Evolutionary conservation across 129 eudicot species (phyloP), one percentile per base, ranked within the genome.

Genomic region (Gnaphalium uliginosum): DNA sequence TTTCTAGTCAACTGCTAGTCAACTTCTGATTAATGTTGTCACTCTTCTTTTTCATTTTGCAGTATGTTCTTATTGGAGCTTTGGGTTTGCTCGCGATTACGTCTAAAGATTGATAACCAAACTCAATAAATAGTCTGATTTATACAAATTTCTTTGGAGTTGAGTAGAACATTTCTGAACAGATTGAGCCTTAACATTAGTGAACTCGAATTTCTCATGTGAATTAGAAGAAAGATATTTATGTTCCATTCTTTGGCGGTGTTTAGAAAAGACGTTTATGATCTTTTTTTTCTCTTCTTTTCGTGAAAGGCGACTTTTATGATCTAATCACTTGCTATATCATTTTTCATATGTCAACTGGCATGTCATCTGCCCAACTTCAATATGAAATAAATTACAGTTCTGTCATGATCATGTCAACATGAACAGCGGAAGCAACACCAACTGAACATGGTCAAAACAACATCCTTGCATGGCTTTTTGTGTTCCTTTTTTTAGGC

Each of bases 31-130:
- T 21, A 23, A 62, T 69, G 74, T 56, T 51, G 54, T 8, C 10
- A n/a, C 24, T 69, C 6, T 68, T 75, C 10, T 64, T 59, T 68
- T 37, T 15, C 23, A 54, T 74, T 23, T 66, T 86, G 92, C 95
- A 88, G 97, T 91, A 91, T 76, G 68, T 85, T 82, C 80, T 91
- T 62, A 86, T 91, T 72, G 92, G 95, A 4, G 92, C 79, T 23
- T 30, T 88, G 85, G 97, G 97, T 15, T 79, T 91, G 43, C 90
- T 91, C 0, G 83, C 85, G 15, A 79, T 91, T 29, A 81, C 92
- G 29, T 88, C 92, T 35, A 88, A 91, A 74, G 88, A 82, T 77
- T 86, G 79, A 83, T 61, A 46, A 21, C 24, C 58, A 33, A 65
- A 72, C 63, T 29, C 66, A 66, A 21, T 51, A 51, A 33, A 61